Conservation (phyloP, 805 yeast genomes). For the Kodamaea leandrae region DNA sequence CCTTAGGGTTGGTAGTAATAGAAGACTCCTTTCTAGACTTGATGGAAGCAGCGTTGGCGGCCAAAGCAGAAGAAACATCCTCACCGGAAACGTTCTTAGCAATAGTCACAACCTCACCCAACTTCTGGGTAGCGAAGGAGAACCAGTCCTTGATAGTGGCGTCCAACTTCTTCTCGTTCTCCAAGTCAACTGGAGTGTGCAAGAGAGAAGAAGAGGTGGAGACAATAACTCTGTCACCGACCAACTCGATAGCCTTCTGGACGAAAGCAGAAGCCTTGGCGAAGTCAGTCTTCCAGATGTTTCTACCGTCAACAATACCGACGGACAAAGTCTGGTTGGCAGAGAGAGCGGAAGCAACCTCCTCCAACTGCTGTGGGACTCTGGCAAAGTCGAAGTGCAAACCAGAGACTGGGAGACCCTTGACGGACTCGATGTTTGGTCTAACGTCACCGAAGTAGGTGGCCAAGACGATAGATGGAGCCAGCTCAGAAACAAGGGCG, state of each 20-base stretch:
- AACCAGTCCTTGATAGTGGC: slow-evolving; percentile 95
- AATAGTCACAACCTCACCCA: slow-evolving; percentile 84
- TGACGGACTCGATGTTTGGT: slow-evolving; percentile 90
- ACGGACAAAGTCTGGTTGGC: slow-evolving; percentile 81
- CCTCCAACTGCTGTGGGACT: slow-evolving; percentile 93
- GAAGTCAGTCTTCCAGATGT: slow-evolving; percentile 98
- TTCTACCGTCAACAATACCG: slow-evolving; percentile 98
- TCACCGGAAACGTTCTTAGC: slow-evolving; percentile 85
- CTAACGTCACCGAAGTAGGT: slow-evolving; percentile 98
- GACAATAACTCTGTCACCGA: slow-evolving; percentile 83
- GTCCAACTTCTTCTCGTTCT: slow-evolving; percentile 86
- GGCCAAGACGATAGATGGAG: slow-evolving; percentile 78
- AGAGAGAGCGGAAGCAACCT: slow-evolving; percentile 63
- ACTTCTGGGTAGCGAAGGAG: slow-evolving; percentile 97
- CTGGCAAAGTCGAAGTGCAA: slow-evolving; percentile 96
- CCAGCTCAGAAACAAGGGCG: slow-evolving; percentile 56
- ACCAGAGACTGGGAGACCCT: slow-evolving; percentile 89
- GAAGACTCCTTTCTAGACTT: slow-evolving; percentile 82
- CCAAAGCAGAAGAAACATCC: slow-evolving; percentile 73
- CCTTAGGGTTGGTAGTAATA: slow-evolving; percentile 88
- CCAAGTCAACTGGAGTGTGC: slow-evolving; percentile 98
- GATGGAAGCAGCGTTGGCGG: slow-evolving; percentile 84
- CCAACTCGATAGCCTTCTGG: slow-evolving; percentile 75
- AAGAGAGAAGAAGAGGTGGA: slow-evolving; percentile 95
- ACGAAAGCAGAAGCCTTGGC: slow-evolving; percentile 81